These are phyloP conservation scores for Peniophora sp. DNA, from an alignment of 1,284 basidiomycete species.

Conservation along the genomic window DNA sequence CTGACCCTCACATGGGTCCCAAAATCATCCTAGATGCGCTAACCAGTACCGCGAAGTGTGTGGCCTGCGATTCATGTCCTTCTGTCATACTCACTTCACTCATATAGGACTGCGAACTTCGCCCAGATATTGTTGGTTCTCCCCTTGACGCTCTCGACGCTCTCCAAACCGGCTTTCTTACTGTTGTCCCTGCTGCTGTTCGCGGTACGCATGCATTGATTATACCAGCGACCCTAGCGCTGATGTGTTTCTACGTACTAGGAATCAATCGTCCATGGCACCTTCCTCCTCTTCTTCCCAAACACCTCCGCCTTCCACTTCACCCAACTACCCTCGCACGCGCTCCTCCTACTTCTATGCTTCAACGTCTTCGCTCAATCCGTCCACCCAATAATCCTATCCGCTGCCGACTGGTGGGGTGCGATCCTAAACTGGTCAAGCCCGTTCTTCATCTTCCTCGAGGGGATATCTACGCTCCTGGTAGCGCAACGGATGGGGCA, in stretches of 20 bases:
- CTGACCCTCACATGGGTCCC: conserved; percentile 28
- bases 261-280: conserved; percentile 71
- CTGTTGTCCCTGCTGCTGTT: conserved; percentile 74
- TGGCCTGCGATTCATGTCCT: conserved; percentile 6
- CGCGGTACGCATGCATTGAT: not conserved
- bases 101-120: conserved; percentile 59
- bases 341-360: conserved; percentile 69
- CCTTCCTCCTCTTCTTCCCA: conserved; percentile 55
- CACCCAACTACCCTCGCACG: conserved; percentile 73
- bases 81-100: not conserved
- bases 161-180: conserved; percentile 73
- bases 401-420: conserved; percentile 65
- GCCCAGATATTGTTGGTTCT: conserved; percentile 78
- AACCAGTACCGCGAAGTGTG: conserved; percentile 55
- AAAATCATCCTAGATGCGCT: conserved; percentile 63
- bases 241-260: too few species aligned
- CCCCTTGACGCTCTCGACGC: conserved; percentile 72
- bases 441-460: conserved; percentile 73
- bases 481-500: conserved; percentile 77
- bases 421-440: conserved; percentile 60
- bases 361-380: conserved; percentile 71
- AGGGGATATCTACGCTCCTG: conserved; percentile 76
- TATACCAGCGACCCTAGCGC: too few species aligned
- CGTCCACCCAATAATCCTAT: conserved; percentile 49
- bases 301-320: conserved; percentile 57